Conservation (phyloP, 2,329 filamentous ascomycete genomes). For the Fusarium albosuccineum region DNA sequence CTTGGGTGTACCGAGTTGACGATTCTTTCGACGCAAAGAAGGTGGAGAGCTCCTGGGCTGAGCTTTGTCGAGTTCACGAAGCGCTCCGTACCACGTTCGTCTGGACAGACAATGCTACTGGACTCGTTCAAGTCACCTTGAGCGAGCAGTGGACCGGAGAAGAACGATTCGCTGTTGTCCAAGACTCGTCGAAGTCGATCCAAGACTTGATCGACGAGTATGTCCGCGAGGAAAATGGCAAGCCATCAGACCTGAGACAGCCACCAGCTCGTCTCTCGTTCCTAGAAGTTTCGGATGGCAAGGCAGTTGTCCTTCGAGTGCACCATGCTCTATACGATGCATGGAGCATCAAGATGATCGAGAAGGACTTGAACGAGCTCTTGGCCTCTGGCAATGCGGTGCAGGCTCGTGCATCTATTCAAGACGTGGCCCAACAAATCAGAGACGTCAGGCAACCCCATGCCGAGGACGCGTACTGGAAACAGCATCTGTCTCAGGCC, state of each 20-base stretch:
- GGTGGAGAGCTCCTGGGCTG: background rate
- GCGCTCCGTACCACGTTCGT: conserved; percentile 19
- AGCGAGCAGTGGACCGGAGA: background rate
- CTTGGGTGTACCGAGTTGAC: conserved; percentile 18
- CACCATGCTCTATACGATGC: conserved; percentile 29
- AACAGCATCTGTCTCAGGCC: background rate
- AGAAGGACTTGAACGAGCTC: background rate
- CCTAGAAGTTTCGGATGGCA: conserved; percentile 6
- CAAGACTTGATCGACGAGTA: background rate
- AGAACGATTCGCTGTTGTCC: background rate
- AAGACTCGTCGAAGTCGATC: background rate
- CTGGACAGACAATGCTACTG: fast-evolving
- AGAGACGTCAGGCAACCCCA: background rate
- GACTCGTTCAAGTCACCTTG: conserved; percentile 17
- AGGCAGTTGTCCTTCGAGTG: conserved; percentile 22
- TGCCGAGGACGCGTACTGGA: conserved; percentile 13
- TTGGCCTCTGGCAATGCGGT: background rate
- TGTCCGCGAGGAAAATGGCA: background rate
- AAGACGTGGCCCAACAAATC: background rate
- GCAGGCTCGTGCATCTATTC: background rate
- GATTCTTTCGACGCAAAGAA: background rate
- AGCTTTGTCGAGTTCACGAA: conserved; percentile 11
- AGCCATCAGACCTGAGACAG: conserved; percentile 6
- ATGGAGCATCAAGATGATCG: conserved; percentile 32
- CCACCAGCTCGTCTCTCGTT: conserved; percentile 11